phyloP scores from a whole-genome alignment of 2,329 filamentous ascomycete genomes.

The Coniella lustricola region DNA sequence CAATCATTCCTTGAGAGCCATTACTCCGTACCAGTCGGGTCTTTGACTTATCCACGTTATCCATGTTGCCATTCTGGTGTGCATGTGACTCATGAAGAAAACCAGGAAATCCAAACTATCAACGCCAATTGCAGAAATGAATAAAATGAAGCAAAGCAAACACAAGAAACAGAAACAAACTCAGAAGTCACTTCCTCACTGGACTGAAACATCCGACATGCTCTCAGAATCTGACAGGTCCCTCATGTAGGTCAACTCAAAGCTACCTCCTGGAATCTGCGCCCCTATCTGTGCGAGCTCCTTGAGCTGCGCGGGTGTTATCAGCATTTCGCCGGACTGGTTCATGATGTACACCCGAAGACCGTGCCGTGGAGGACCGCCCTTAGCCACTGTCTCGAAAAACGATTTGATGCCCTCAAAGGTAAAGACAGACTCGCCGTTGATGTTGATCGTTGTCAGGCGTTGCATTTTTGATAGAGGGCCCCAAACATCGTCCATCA shows the following conservation, averaged over 20 bases:
- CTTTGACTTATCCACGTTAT: too few relatives aligned
- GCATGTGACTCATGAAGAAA: too few relatives aligned
- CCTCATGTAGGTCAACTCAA: slow-evolving; percentile 27
- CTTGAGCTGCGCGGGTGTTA: slow-evolving; percentile 22
- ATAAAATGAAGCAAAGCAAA: too few relatives aligned
- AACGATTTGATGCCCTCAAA: slow-evolving; percentile 39
- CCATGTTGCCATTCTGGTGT: too few relatives aligned
- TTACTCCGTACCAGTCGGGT: too few relatives aligned
- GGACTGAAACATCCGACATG: slow-evolving; percentile 12
- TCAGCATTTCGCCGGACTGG: slow-evolving; percentile 24
- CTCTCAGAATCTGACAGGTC: slow-evolving; percentile 28
- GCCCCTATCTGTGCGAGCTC: slow-evolving; percentile 22
- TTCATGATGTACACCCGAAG: slow-evolving; percentile 28
- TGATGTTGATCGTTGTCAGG: slow-evolving; percentile 46
- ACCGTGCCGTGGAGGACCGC: slow-evolving; percentile 19
- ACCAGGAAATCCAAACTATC: too few relatives aligned
- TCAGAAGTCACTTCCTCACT: not conserved
- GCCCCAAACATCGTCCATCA: slow-evolving; percentile 39
- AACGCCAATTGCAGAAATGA: too few relatives aligned
- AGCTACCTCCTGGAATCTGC: slow-evolving; percentile 23
- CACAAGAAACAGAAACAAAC: too few relatives aligned
- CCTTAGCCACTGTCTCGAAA: slow-evolving; percentile 28
- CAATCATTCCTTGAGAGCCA: too few relatives aligned
- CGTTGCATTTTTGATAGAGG: slow-evolving; percentile 30
- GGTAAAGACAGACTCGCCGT: slow-evolving; percentile 49